These are phyloP conservation scores for Pestalotiopsis sp. DNA, from an alignment of 2,329 filamentous ascomycete species.

Conservation along the genomic window DNA sequence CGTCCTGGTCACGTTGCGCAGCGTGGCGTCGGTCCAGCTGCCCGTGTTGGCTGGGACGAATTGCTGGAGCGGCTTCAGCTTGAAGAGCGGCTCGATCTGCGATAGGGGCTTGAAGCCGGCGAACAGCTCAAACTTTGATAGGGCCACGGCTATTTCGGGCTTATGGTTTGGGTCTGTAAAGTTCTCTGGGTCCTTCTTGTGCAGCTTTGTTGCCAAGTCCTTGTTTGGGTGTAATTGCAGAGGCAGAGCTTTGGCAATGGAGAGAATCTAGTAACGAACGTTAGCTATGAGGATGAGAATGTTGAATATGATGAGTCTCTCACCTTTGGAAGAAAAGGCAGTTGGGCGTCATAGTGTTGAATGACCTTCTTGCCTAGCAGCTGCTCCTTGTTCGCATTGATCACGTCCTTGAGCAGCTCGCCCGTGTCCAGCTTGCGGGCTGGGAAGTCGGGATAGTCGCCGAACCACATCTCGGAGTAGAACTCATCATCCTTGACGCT, in stretches of 20 bases:
- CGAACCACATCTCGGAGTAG: slow-evolving; percentile 76
- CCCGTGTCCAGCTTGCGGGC: slow-evolving; percentile 65
- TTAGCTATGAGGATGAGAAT: background rate
- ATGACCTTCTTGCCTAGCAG: slow-evolving; percentile 66
- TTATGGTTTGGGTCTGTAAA: slow-evolving; percentile 79
- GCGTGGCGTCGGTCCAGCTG: slow-evolving; percentile 57
- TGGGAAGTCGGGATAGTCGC: slow-evolving; percentile 72
- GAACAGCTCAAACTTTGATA: slow-evolving; percentile 75
- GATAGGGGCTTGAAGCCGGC: slow-evolving; percentile 71
- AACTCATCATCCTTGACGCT: slow-evolving; percentile 63
- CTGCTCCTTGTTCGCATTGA: slow-evolving; percentile 62
- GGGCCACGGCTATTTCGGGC: slow-evolving; percentile 75
- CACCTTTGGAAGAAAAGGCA: slow-evolving; percentile 73
- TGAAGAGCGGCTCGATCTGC: slow-evolving; percentile 61
- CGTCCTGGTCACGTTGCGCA: slow-evolving; percentile 57
- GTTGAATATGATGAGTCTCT: background rate
- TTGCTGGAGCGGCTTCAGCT: slow-evolving; percentile 53
- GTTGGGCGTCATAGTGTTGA: slow-evolving; percentile 63
- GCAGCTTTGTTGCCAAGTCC: slow-evolving; percentile 63
- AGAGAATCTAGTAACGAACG: slow-evolving; percentile 63
- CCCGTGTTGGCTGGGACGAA: slow-evolving; percentile 51
- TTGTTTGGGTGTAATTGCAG: slow-evolving; percentile 78
- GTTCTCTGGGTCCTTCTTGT: slow-evolving; percentile 63
- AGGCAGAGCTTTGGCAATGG: slow-evolving; percentile 74
- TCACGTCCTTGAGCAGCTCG: slow-evolving; percentile 65